These are phyloP conservation scores for Coemansia sp. DNA, from an alignment of 371 early-diverging fungal species.

Conservation along the genomic window DNA sequence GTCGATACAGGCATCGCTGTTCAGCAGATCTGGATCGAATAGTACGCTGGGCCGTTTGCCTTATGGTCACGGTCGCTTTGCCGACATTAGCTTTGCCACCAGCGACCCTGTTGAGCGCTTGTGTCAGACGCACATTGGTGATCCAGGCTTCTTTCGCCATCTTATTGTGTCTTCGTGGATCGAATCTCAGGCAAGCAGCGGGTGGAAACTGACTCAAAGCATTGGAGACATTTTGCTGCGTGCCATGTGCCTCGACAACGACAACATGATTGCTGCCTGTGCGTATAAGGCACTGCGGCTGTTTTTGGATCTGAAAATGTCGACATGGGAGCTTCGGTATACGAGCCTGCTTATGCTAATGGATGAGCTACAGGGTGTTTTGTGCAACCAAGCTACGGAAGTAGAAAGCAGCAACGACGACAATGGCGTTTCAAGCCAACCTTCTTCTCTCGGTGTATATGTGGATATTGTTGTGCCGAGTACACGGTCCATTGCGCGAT, in stretches of 20 bases:
- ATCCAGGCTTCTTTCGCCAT: slow-evolving; percentile 10
- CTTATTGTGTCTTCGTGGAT: slow-evolving; percentile 16
- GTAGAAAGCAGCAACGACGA: background rate
- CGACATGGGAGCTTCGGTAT: slow-evolving; percentile 12
- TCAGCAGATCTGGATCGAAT: background rate
- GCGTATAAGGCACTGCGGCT: slow-evolving; percentile 9
- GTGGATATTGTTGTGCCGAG: slow-evolving; percentile 5
- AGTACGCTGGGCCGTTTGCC: background rate
- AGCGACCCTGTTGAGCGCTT: slow-evolving; percentile 19
- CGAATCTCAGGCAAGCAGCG: slow-evolving; percentile 6
- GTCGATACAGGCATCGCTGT: slow-evolving; percentile 8
- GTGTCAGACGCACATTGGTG: background rate
- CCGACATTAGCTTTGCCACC: background rate
- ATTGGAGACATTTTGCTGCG: slow-evolving; percentile 20
- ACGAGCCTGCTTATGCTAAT: background rate
- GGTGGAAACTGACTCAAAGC: slow-evolving; percentile 30
- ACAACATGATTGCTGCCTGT: slow-evolving; percentile 1
- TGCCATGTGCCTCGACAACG: slow-evolving; percentile 9
- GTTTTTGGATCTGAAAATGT: slow-evolving; percentile 16
- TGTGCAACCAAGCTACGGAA: slow-evolving; percentile 2
- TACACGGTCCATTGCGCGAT: background rate
- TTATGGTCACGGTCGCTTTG: background rate
- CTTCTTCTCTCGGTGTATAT: background rate
- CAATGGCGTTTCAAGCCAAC: background rate
- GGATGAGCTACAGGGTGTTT: slow-evolving; percentile 18